Evolutionary conservation across 768 basidiomycete species (phyloP).

Genomic region (Termitomyces sp.): DNA sequence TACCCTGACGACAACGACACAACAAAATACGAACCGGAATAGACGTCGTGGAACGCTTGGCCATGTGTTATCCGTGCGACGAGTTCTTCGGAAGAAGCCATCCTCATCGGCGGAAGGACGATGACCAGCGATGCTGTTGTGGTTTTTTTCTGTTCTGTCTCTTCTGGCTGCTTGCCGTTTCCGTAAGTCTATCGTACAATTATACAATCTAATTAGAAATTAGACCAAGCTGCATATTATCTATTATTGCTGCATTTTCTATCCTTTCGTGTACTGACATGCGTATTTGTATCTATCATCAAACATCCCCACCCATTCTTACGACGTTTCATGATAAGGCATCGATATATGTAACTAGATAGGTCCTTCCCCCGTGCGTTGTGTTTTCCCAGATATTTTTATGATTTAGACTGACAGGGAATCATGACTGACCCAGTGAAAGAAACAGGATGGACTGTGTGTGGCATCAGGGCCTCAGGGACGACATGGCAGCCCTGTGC

Average conservation of each 20-base stretch:
- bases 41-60: slow-evolving; percentile 23
- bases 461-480: too few species aligned
- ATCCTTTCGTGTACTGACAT: slow-evolving; percentile 7
- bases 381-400: too few species aligned
- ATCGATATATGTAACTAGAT: too few species aligned
- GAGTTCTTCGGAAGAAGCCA: slow-evolving; percentile 28
- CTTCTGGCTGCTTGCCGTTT: not conserved
- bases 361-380: too few species aligned
- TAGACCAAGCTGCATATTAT: slow-evolving; percentile 1
- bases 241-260: slow-evolving; percentile 7
- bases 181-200: not conserved
- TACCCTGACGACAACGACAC: slow-evolving; percentile 23
- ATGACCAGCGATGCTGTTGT: slow-evolving; percentile 1
- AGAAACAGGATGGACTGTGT: too few species aligned
- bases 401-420: too few species aligned
- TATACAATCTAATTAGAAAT: slow-evolving; percentile 6
- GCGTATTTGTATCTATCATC: slow-evolving; percentile 7
- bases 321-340: not conserved
- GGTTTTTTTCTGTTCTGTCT: not conserved
- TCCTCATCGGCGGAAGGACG: slow-evolving; percentile 19
- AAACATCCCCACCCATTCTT: not conserved
- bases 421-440: too few species aligned
- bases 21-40: slow-evolving; percentile 14
- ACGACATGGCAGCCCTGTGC: too few species aligned
- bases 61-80: slow-evolving; percentile 30